Evolutionary conservation across 495 filamentous ascomycete genomes (phyloP).

Genomic region (Hyaloscypha hepaticicola): DNA sequence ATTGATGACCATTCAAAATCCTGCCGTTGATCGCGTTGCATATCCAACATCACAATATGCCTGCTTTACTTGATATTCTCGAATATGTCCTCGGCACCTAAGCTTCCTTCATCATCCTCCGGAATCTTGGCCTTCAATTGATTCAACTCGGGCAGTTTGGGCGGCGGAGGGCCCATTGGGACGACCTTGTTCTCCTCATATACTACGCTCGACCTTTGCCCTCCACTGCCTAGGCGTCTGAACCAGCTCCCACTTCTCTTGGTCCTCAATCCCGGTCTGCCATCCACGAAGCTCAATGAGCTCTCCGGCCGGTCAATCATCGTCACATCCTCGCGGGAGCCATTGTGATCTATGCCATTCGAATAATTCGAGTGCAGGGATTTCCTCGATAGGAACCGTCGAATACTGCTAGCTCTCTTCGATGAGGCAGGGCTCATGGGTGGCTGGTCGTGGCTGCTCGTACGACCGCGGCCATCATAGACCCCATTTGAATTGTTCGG

Average conservation of each 20-base stretch:
- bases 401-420: constrained; percentile 35
- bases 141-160: constrained; percentile 59
- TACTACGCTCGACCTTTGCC: constrained; percentile 25
- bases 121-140: constrained; percentile 49
- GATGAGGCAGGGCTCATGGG: constrained; percentile 28
- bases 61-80: constrained; percentile 50
- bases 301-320: constrained; percentile 34
- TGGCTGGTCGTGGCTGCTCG: constrained; percentile 13
- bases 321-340: constrained; percentile 36
- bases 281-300: constrained; percentile 15
- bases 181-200: constrained; percentile 35
- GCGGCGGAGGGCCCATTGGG: constrained; percentile 48
- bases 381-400: constrained; percentile 40
- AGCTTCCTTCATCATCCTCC: constrained; percentile 36
- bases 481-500: constrained; percentile 14
- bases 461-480: constrained; percentile 29
- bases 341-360: constrained; percentile 34
- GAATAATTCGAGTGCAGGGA: constrained; percentile 38
- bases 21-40: constrained; percentile 22
- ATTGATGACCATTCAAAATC: constrained; percentile 23
- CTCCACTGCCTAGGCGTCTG: constrained; percentile 18
- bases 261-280: constrained; percentile 3
- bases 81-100: constrained; percentile 56
- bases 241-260: constrained; percentile 33
- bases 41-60: constrained; percentile 10